phyloP scores from a whole-genome alignment of 2,329 filamentous ascomycete species.

The Arthroderma sp. region DNA sequence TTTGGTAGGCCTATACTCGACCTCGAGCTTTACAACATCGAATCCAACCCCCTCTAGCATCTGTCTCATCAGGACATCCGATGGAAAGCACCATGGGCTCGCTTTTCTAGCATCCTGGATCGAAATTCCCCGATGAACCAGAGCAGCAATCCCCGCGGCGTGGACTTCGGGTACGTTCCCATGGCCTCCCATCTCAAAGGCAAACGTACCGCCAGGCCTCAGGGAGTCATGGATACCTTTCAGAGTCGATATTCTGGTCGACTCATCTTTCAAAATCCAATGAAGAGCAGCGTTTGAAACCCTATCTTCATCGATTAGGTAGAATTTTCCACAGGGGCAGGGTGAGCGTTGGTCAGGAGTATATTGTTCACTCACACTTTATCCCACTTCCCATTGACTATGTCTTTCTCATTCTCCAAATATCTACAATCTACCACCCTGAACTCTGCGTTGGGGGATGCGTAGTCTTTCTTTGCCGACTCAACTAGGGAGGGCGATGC shows the following conservation, averaged over 20 bases:
- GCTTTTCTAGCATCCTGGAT: conserved; percentile 36
- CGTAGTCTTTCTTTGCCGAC: conserved; percentile 35
- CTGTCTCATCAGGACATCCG: conserved; percentile 43
- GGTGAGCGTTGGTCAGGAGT: neutral
- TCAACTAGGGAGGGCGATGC: conserved; percentile 47
- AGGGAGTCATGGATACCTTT: conserved; percentile 39
- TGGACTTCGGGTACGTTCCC: conserved; percentile 55
- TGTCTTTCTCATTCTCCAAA: conserved; percentile 16
- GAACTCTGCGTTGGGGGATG: conserved; percentile 16
- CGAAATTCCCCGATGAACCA: conserved; percentile 39
- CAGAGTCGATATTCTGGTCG: conserved; percentile 41
- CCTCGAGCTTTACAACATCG: conserved; percentile 41
- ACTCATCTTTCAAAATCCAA: conserved; percentile 45
- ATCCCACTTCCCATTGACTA: conserved; percentile 23
- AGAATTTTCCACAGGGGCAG: neutral
- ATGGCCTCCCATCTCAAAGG: conserved; percentile 59
- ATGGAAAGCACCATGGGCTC: conserved; percentile 61
- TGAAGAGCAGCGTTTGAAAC: conserved; percentile 54
- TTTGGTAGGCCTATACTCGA: conserved; percentile 51
- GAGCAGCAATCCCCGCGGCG: conserved; percentile 41
- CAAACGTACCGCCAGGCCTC: conserved; percentile 43
- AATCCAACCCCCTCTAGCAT: conserved; percentile 30
- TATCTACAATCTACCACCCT: conserved; percentile 24
- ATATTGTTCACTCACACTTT: conserved; percentile 36
- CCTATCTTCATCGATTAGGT: conserved; percentile 8